phyloP scores from a whole-genome alignment of 1,139 yeast genomes.

The Sugiyamaella grinbergsii region DNA sequence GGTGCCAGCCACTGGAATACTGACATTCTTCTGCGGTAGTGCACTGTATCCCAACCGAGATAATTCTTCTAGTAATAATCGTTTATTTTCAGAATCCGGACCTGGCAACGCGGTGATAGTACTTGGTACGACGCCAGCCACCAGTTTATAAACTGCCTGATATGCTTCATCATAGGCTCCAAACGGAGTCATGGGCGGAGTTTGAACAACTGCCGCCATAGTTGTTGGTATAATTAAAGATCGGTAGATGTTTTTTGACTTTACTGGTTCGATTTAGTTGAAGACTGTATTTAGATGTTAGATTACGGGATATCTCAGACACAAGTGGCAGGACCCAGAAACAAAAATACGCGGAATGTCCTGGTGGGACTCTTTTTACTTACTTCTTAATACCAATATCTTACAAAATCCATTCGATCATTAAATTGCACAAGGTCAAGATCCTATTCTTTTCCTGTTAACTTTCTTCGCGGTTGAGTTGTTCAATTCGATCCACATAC shows the following conservation, averaged over 20 bases:
- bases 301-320: too few relatives aligned
- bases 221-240: not conserved
- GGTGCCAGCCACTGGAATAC: not conserved
- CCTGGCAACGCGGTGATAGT: conserved; percentile 18
- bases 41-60: conserved; percentile 1
- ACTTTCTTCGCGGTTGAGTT: not conserved
- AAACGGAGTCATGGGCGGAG: conserved; percentile 17
- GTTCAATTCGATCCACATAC: not conserved
- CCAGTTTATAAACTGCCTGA: conserved; percentile 18
- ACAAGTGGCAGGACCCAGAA: too few relatives aligned
- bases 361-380: too few relatives aligned
- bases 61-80: conserved; percentile 15
- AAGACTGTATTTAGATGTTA: too few relatives aligned
- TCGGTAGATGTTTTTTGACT: too few relatives aligned
- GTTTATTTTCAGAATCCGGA: conserved; percentile 20
- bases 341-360: too few relatives aligned
- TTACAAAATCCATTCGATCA: too few relatives aligned
- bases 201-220: conserved; percentile 19
- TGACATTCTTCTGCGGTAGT: not conserved
- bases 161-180: conserved; percentile 22
- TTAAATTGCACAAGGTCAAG: too few relatives aligned
- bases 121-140: conserved; percentile 10
- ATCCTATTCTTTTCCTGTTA: too few relatives aligned
- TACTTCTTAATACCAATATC: too few relatives aligned
- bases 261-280: too few relatives aligned